Base-by-base conservation (phyloP, 2,329 filamentous ascomycete species). In the Fusarium pseudocircinatum region DNA sequence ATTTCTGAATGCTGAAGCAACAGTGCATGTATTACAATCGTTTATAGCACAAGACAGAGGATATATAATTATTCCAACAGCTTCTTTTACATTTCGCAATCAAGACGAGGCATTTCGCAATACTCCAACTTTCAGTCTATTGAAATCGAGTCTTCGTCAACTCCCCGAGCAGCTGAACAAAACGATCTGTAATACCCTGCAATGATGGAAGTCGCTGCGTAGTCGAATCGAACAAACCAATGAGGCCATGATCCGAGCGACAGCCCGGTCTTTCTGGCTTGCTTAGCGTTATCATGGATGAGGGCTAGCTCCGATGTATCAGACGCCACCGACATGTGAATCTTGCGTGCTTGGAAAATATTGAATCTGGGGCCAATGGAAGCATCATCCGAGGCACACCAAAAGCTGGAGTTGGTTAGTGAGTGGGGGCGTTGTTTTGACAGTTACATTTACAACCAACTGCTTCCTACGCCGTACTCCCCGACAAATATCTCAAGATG, bases 291-390 rank as follows among this genome's bases (percentile, higher is more conserved):
- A 43, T 26, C n/a, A 16, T 24, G 20, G 15, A 16, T 9, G 20
- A 34, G 28, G 36, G 47, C 6, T 60, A 60, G 47, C 47, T 28
- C 9, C 22, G 37, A 60, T 43, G 7, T 28, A 37, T 60, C 37
- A 42, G 10, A 60, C 58, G 37, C 24, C 12, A 34, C 43, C 16
- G 47, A 43, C n/a, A 56, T 44, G 22, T 61, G 30, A 44, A 61
- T 56, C 34, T 61, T 56, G 59, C 59, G 59, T 61, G 59, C 49
- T 61, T 61, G 39, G 7, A 44, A 61, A 61, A 56, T 22, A 13
- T 56, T 32, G 2, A 56, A 61, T 22, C 7, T 22, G 30, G 49
- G 24, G 2, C 59, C 49, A 61, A 61, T 61, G 8, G n/a, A 6
- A 44, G 24, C 39, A 61, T 39, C 37, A 61, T 61, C 59, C 59